Base-by-base conservation (phyloP, 225 moss, liverwort and hornwort genomes). In the Bryum argenteum region DNA sequence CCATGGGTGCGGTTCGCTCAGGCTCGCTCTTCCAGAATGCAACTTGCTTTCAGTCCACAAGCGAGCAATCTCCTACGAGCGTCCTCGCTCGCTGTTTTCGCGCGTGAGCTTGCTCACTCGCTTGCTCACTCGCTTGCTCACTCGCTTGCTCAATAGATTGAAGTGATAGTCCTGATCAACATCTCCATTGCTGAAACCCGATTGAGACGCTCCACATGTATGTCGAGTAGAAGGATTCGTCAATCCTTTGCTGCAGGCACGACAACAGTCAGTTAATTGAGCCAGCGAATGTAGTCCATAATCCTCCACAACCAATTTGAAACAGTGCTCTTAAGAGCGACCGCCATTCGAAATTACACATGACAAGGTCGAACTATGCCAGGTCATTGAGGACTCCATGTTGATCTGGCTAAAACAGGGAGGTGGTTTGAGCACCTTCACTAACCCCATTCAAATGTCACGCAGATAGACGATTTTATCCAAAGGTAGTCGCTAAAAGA, bases 401-500 rank as follows among this genome's bases (percentile, higher is more conserved):
- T 54, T 42, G 24, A 54, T 72, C 53, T 63, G 42, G 54, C 72
- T 64, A 55, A 54, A 43, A 26, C 28, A 53, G 14, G 19, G 21
- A 51, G 43, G 41, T 33, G 33, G 4, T 33, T 28, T 10, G 23
- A 54, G 14, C 52, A 12, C 48, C 48, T 37, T 59, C 15, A 17
- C 22, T 19, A 58, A 11, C 19, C 20, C 41, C 54, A 14, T 14
- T 4, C n/a, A 62, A 33, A 33, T 33, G 33, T 33, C 33, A 33
- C 26, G 4, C 33, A 33, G 33, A 33, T 6, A 33, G 54, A 37
- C 17, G 22, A 58, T 39, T 58, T n/a, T 11, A 58, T 10, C 37
- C n/a, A 33, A 6, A 33, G 33, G 33, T 5, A 33, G 33, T 33
- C 33, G 33, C 33, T 33, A 6, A 33, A 33, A 33, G 33, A 33